A percentile compares a stretch with the other conserved stretches of the same genome.
Conservation (phyloP, 805 yeast genomes). For the Sugiyamaella marilandica region DNA sequence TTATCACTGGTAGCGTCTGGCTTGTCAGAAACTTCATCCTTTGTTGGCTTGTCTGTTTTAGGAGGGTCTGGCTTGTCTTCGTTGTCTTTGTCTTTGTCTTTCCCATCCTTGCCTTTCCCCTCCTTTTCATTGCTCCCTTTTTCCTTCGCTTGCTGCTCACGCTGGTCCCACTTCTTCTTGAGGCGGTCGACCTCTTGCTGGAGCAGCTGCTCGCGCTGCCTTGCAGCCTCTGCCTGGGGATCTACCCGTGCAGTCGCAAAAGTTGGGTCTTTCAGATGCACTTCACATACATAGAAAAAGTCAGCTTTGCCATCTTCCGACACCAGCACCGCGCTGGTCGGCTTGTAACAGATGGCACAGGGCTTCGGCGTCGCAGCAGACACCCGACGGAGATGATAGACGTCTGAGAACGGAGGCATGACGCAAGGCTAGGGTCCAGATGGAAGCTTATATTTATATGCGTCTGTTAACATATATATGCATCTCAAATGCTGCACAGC, state of each 20-base stretch:
- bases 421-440: neutral
- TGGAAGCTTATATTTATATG: neutral
- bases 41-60: slow-evolving; percentile 24
- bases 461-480: too few species aligned
- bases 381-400: slow-evolving; percentile 43
- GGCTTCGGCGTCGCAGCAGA: slow-evolving; percentile 43
- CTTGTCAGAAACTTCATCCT: slow-evolving; percentile 23
- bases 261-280: slow-evolving; percentile 45
- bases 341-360: slow-evolving; percentile 51
- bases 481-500: too few species aligned
- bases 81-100: slow-evolving; percentile 16
- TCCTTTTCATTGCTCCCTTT: slow-evolving; percentile 16
- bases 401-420: slow-evolving; percentile 35
- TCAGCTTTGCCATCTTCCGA: slow-evolving; percentile 43
- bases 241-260: slow-evolving; percentile 44
- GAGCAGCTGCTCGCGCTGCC: slow-evolving; percentile 21
- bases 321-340: slow-evolving; percentile 46
- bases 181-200: slow-evolving; percentile 33
- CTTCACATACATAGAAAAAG: slow-evolving; percentile 49
- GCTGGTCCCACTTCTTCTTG: slow-evolving; percentile 31
- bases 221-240: slow-evolving; percentile 35
- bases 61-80: slow-evolving; percentile 13
- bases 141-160: slow-evolving; percentile 19
- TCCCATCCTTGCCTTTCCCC: slow-evolving; percentile 16
- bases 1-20: slow-evolving; percentile 18